Evolutionary conservation across 2,329 filamentous ascomycete genomes (phyloP).

Genomic region (Venturia effusa): DNA sequence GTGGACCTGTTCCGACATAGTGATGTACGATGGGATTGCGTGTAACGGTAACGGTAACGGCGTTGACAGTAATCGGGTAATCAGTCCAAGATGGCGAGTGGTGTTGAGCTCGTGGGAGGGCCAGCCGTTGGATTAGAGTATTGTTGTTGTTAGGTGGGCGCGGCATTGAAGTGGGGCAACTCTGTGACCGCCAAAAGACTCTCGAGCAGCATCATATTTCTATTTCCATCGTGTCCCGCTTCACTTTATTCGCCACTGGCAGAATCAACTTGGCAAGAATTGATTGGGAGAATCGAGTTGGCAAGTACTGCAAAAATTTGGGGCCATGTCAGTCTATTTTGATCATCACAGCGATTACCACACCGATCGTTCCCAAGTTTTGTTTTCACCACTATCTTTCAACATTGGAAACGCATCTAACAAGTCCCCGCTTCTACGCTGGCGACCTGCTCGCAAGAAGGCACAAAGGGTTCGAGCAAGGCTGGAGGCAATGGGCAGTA

Average conservation of each 20-base stretch:
- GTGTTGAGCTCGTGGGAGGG: neutral
- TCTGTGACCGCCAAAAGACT: neutral
- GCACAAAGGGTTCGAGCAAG: too few relatives aligned
- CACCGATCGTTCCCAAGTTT: too few relatives aligned
- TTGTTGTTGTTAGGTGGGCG: neutral
- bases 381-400: too few relatives aligned
- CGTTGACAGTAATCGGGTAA: neutral
- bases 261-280: neutral
- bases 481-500: too few relatives aligned
- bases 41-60: neutral
- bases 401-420: too few relatives aligned
- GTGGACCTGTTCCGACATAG: conserved; percentile 26
- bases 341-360: too few relatives aligned
- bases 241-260: neutral
- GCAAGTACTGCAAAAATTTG: neutral
- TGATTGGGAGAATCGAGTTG: neutral
- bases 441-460: too few relatives aligned
- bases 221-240: neutral
- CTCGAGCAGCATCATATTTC: neutral
- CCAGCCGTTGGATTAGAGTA: neutral
- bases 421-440: too few relatives aligned
- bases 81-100: neutral
- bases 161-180: neutral
- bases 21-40: conserved; percentile 3
- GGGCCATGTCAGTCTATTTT: neutral